Base-by-base conservation (phyloP, 768 basidiomycete genomes). In the Amanita exitialis region DNA sequence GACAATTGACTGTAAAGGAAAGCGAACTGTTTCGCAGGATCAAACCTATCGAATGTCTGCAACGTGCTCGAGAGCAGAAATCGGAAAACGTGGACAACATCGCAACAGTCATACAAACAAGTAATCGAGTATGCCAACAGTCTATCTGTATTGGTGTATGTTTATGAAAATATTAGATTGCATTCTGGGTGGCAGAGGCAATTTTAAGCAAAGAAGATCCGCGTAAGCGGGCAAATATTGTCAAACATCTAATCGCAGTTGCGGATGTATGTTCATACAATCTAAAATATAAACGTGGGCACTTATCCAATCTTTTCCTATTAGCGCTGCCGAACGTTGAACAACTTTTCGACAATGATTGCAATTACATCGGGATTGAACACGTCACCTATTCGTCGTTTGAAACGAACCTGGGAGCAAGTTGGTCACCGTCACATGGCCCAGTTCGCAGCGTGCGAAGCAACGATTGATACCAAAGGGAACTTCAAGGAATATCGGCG, bases 341-440 rank as follows among this genome's bases (percentile, higher is more conserved):
- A 94, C 64, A 98, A 98, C 67, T 97, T 91, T 68, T 94, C 93
- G 16, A 89, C 84, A n/a, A 90, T 98, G 84, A 90, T 92, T 53
- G 92, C 93, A 30, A 88, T 98, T 51, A 83, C 93, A 34, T 95
- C 95, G 12, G 95, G 93, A 6, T 73, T 97, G 48, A 94, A 95
- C 58, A 90, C 90, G 0, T 88, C 95, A 16, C 91, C 92, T 10
- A 93, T 98, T 54, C 83, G 87, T 39, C 82, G 95, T 7, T 72
- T 98, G 53, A 94, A 92, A 64, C 80, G 95, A 45, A 94, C 95
- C 3, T 94, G 91, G 85, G 92, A 96, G 56, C 81, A 85, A 67
- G 80, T 97, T 54, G 83, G 76, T 57, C 77, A 82, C 50, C 82
- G 86, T 55, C 76, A 79, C 55, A 79, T 88, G 73, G 68, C 81